Evolutionary conservation across 768 basidiomycete genomes (phyloP).

Genomic region (Leucosporidium scottii): DNA sequence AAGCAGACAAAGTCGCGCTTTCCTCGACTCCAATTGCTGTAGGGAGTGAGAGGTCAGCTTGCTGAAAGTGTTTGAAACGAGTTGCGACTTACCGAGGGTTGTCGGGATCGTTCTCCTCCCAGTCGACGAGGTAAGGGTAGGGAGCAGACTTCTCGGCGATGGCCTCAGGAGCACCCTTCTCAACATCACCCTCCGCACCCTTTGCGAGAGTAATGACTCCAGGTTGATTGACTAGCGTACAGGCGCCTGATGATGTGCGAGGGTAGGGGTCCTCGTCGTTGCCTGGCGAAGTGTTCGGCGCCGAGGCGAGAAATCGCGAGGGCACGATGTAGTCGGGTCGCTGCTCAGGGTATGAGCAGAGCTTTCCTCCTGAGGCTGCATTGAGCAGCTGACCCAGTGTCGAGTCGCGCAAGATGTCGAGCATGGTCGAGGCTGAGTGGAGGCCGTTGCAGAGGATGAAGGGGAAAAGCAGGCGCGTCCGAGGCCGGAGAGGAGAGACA

Average conservation of each 20-base stretch:
- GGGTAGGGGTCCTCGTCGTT: not conserved
- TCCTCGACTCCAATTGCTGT: slow-evolving; percentile 9
- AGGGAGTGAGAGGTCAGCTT: not conserved
- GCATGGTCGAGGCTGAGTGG: no score
- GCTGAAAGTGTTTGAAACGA: not conserved
- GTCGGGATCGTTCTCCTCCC: slow-evolving; percentile 1
- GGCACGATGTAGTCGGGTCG: slow-evolving; percentile 17
- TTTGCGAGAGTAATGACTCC: not conserved
- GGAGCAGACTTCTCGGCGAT: slow-evolving; percentile 5
- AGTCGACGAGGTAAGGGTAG: slow-evolving; percentile 19
- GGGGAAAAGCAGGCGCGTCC: no score
- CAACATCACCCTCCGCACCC: not conserved
- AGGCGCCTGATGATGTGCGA: not conserved
- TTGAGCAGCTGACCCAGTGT: slow-evolving; percentile 32
- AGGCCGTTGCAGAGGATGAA: no score
- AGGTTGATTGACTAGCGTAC: not conserved
- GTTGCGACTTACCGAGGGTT: not conserved
- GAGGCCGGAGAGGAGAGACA: no score
- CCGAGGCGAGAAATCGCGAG: slow-evolving; percentile 4
- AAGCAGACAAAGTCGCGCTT: slow-evolving; percentile 9
- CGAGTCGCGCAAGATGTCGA: slow-evolving; percentile 30
- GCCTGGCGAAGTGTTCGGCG: not conserved
- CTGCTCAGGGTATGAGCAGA: slow-evolving; percentile 32
- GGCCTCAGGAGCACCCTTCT: not conserved
- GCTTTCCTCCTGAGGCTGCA: slow-evolving; percentile 14